These are phyloP conservation scores for Colletotrichum aenigma DNA, from an alignment of 2,329 filamentous ascomycete species.

Conservation along the genomic window DNA sequence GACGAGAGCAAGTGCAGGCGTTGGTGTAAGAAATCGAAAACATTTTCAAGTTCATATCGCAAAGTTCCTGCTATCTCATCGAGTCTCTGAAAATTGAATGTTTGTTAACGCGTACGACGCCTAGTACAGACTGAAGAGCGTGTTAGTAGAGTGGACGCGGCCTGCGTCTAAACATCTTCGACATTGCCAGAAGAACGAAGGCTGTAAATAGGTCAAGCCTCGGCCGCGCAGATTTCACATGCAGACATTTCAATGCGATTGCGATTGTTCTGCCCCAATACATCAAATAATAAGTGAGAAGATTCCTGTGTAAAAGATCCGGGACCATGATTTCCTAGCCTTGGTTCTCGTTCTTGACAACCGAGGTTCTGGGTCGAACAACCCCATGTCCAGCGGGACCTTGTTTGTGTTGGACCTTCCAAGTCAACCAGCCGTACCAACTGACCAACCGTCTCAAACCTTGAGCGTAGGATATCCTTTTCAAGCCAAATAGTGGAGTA, in stretches of 20 bases:
- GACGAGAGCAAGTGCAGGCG: background rate
- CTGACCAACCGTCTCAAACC: background rate
- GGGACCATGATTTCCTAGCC: background rate
- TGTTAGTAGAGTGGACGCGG: background rate
- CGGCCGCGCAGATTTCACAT: background rate
- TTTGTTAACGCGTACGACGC: background rate
- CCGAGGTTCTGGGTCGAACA: background rate
- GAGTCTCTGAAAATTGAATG: background rate
- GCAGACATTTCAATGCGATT: background rate
- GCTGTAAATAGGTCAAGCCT: background rate
- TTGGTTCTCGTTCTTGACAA: background rate
- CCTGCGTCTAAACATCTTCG: background rate
- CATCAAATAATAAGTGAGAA: background rate
- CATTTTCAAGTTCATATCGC: background rate
- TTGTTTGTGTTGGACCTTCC: background rate
- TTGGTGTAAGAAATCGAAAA: background rate
- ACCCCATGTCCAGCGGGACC: background rate
- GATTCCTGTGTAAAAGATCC: background rate
- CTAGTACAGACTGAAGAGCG: background rate
- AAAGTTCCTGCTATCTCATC: background rate
- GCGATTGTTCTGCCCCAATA: background rate
- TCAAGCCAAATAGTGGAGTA: background rate
- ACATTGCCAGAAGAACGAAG: background rate
- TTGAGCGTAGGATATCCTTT: background rate
- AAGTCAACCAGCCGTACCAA: background rate